Base-by-base conservation (phyloP, 768 basidiomycete species). In the Mycena pura region DNA sequence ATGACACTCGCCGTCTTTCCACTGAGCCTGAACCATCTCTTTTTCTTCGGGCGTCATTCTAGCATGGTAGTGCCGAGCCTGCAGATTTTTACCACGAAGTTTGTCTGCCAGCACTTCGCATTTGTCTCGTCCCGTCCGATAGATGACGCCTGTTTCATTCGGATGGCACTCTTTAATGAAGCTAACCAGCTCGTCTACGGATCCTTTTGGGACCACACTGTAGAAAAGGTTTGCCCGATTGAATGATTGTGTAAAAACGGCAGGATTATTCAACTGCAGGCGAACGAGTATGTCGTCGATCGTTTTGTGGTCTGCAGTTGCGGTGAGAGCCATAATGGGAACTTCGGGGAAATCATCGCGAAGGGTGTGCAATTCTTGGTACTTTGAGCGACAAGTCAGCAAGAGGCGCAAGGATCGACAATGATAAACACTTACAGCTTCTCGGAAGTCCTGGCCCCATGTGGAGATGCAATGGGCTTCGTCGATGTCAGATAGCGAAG, bases 281-380 rank as follows among this genome's bases (percentile, higher is more conserved):
- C 85, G 86, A 17, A 78, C 72, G 52, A 89, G 84, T 69, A 99
- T 92, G 74, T 99, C 95, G 21, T 85, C 80, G 43, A 91, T 83
- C 0, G 90, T 90, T 52, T 87, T 81, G 38, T 82, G 78, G 69
- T 93, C 94, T 4, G 96, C 97, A 1, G 96, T 99, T 7, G 95
- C 97, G 0, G 97, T 99, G 44, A 99, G 82, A 0, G 97, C 97
- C 86, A 98, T 97, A 68, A 99, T 91, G 0, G 97, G 96, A 0
- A 95, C 82, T 7, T 82, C 73, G 0, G 93, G 92, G 76, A 86
- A 98, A 15, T 85, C 84, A 14, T 82, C 77, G 43, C 95, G 89
- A 32, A 98, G 82, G 29, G 79, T 73, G 14, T 84, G 84, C 36
- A 98, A 78, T 25, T 80, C 76, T 52, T 84, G 82, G 71, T 94